phyloP scores from a whole-genome alignment of 352 stramenopile genomes.

The Phytophthora sansomeana region DNA sequence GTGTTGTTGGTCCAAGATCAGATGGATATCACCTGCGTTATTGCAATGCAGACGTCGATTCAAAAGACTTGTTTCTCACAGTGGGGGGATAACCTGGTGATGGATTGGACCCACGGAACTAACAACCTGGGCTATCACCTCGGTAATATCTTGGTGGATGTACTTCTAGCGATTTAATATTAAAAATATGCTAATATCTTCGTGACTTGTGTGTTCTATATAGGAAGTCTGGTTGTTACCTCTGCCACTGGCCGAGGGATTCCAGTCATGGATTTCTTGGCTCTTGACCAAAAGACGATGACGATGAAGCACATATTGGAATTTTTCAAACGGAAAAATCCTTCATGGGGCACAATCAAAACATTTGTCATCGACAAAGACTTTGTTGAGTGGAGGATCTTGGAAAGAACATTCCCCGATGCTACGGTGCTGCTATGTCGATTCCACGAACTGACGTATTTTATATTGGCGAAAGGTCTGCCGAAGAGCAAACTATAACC shows the following conservation, averaged over 20 bases:
- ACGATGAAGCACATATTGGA: conserved; percentile 23
- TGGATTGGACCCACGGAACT: conserved; percentile 16
- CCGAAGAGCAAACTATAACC: neutral
- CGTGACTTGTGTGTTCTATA: too few species aligned
- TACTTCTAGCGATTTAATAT: neutral
- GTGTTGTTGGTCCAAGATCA: conserved; percentile 4
- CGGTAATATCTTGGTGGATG: neutral
- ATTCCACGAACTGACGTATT: conserved; percentile 10
- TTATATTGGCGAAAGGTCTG: conserved; percentile 16
- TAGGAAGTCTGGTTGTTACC: conserved; percentile 22
- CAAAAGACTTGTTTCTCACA: conserved; percentile 13
- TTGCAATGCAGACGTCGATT: conserved; percentile 7
- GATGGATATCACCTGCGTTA: conserved; percentile 1
- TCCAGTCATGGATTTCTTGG: conserved; percentile 32
- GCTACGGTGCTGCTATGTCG: conserved; percentile 7
- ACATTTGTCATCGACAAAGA: conserved; percentile 17
- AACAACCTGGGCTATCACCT: conserved; percentile 21
- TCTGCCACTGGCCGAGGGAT: conserved; percentile 22
- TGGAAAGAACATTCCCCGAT: conserved; percentile 9
- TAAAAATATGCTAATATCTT: too few species aligned
- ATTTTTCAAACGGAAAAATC: conserved; percentile 33
- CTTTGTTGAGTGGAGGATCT: conserved; percentile 5
- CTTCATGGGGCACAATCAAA: conserved; percentile 2
- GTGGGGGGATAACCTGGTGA: conserved; percentile 4
- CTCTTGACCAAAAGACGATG: conserved; percentile 16